Percentiles rank a stretch among this genome's conserved stretches.
phyloP scores from a whole-genome alignment of 176 grass and related monocot genomes.

The Aegilops tauschii region DNA sequence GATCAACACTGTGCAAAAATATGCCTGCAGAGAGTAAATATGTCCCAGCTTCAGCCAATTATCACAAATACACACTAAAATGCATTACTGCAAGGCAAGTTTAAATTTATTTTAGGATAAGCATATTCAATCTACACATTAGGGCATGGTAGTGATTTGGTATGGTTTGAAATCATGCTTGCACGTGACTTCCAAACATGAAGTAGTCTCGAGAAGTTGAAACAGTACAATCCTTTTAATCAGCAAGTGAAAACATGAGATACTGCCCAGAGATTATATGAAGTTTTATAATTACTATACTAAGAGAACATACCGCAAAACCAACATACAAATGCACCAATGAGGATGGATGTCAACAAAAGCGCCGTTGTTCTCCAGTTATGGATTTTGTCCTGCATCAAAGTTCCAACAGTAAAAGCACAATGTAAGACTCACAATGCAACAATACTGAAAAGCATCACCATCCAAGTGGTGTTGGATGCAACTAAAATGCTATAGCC shows the following conservation, averaged over 20 bases:
- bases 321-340: slow-evolving; percentile 76
- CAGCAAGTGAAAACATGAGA: neutral
- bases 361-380: slow-evolving; percentile 90
- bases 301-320: slow-evolving; percentile 60
- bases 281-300: neutral
- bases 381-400: slow-evolving; percentile 78
- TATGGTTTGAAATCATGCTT: neutral
- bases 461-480: neutral
- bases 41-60: neutral
- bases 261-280: neutral
- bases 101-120: neutral
- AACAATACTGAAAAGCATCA: slow-evolving; percentile 16
- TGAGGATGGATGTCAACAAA: slow-evolving; percentile 76
- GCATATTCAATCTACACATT: neutral
- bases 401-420: slow-evolving; percentile 23
- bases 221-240: neutral
- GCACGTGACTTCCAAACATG: neutral
- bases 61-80: neutral
- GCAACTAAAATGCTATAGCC: neutral
- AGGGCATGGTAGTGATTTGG: neutral
- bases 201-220: neutral
- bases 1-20: slow-evolving; percentile 79
- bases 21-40: slow-evolving; percentile 53
- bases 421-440: neutral
- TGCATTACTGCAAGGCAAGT: neutral